These are phyloP conservation scores for Tricharina praecox DNA, from an alignment of 495 filamentous ascomycete genomes.

Conservation along the genomic window DNA sequence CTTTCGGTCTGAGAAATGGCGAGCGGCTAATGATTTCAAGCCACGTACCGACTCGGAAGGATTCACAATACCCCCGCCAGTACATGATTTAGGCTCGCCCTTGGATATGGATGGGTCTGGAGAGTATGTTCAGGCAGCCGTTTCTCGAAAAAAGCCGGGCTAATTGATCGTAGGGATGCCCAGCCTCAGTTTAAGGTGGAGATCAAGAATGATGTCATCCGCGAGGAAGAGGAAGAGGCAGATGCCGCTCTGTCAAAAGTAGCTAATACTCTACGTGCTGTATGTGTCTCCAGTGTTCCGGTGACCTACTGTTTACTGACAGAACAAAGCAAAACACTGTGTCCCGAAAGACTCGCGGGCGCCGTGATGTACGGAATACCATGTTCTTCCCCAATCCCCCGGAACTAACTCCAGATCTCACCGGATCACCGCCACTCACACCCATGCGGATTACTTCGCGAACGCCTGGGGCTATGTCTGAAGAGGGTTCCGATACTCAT, in stretches of 20 bases:
- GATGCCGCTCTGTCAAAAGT: conserved; percentile 79
- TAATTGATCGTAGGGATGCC: conserved; percentile 45
- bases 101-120: conserved; percentile 36
- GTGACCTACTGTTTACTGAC: conserved; percentile 30
- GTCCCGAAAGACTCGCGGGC: conserved; percentile 44
- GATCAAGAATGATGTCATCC: conserved; percentile 82
- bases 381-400: conserved; percentile 50
- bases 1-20: neutral
- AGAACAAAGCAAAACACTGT: conserved; percentile 53
- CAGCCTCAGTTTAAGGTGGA: conserved; percentile 72
- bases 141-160: conserved; percentile 33
- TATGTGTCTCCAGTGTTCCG: conserved; percentile 32
- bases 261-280: conserved; percentile 64
- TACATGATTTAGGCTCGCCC: conserved; percentile 28
- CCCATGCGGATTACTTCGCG: conserved; percentile 28
- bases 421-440: conserved; percentile 27
- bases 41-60: conserved; percentile 41
- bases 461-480: conserved; percentile 34
- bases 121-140: conserved; percentile 52
- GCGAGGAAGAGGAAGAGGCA: conserved; percentile 77
- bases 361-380: conserved; percentile 54
- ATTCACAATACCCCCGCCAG: conserved; percentile 25
- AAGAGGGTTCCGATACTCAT: conserved; percentile 65
- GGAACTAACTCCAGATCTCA: conserved; percentile 19
- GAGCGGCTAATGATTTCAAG: conserved; percentile 15